phyloP scores from a whole-genome alignment of 2,329 filamentous ascomycete genomes.

The Incumbomyces delicatus region DNA sequence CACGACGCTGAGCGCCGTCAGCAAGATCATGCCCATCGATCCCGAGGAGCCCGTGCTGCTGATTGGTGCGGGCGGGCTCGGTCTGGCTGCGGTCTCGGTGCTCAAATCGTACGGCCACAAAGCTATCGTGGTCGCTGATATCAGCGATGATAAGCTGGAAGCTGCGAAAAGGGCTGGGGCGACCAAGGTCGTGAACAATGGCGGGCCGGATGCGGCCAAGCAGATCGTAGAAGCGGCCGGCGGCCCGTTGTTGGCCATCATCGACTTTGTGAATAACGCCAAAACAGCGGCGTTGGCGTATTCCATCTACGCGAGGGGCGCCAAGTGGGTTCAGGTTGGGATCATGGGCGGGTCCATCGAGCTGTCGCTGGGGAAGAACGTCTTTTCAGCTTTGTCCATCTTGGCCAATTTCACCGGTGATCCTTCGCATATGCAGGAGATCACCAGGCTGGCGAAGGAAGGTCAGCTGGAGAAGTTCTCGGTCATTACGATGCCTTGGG shows the following conservation, averaged over 20 bases:
- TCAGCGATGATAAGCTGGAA: conserved; percentile 6
- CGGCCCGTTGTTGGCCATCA: conserved; percentile 9
- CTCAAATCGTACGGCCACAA: conserved; percentile 9
- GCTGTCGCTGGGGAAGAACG: conserved; percentile 9
- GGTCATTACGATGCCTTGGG: conserved; percentile 9
- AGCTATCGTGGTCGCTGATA: conserved; percentile 10
- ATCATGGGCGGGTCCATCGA: conserved; percentile 13
- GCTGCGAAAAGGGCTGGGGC: conserved; percentile 11
- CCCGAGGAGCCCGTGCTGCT: conserved; percentile 8
- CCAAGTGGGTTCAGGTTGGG: conserved; percentile 12
- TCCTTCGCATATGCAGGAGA: conserved; percentile 7
- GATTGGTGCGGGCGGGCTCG: conserved; percentile 9
- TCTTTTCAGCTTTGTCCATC: conserved; percentile 9
- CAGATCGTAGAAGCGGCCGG: conserved; percentile 5
- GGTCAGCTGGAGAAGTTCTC: conserved; percentile 8
- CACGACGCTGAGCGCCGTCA: conserved; percentile 7
- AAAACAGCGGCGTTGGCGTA: conserved; percentile 8
- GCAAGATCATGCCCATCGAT: conserved; percentile 7
- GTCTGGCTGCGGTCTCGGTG: conserved; percentile 11
- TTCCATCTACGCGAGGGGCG: conserved; percentile 10
- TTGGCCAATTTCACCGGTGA: conserved; percentile 9
- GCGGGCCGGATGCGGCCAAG: neutral
- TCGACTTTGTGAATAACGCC: conserved; percentile 16
- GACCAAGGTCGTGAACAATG: conserved; percentile 4
- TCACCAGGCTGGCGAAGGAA: conserved; percentile 8